Evolutionary conservation across 2,329 filamentous ascomycete genomes (phyloP), one percentile per base, ranked within the genome.

Genomic region (Dissoconium aciculare): DNA sequence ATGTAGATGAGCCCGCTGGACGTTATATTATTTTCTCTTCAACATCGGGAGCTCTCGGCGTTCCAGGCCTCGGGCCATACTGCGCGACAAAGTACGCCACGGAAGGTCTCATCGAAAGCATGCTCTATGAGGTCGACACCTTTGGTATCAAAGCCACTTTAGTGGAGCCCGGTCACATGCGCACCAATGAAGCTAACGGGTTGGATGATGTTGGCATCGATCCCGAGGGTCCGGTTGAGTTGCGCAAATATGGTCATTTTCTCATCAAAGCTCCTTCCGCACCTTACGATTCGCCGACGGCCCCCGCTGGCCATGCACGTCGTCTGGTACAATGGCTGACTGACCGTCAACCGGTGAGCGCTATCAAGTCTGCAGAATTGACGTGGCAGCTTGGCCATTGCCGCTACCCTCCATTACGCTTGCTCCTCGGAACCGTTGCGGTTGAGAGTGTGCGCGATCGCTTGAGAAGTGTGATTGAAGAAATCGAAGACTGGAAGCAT

Each of bases 21-120:
- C 71, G 85, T 16, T 95, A 94, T 54, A 65, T 95, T 30, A 92
- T 95, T 40, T 94, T 95, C 59, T 93, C 83, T 50, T 89, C 80
- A 5, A 94, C 84, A 1, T 79, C 79, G 17, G 89, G 89, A 4
- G 82, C 87, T 0, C 67, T 94, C n/a, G 89, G 87, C 2, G 83
- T 95, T 0, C 89, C 89, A 0, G 89, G 89, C 0, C 59, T 95
- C 4, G 87, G 87, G 0, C 87, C 87, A 0, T 95, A 93, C 51
- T 95, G 87, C 55, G 89, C 89, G 1, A 93, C 84, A 11, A 98
- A 95, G 54, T 95, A 94, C 56, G 89, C 89, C 0, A 83, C 93
- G 3, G 89, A 98, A 52, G 89, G 87, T 0, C 63, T 98, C 32
- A 84, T 95, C 44, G 89, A 98, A 56, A 85, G 82, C 11, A 87